Conservation (phyloP, 176 grass and related monocot genomes). For the Aegilops longissima region DNA sequence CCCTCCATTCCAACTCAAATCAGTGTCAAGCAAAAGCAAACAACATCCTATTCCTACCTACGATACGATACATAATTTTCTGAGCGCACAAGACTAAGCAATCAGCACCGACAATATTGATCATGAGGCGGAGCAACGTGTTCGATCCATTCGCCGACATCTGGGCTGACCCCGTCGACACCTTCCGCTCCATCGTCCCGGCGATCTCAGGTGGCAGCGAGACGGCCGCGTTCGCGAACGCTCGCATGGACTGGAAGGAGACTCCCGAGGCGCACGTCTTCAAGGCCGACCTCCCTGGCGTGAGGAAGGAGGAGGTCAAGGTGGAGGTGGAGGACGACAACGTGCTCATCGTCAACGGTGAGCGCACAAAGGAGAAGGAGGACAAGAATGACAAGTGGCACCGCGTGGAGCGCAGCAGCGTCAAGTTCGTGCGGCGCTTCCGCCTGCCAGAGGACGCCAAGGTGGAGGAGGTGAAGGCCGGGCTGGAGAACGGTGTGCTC, state of each 20-base stretch:
- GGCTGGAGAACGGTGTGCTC: conserved; percentile 35
- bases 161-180: neutral
- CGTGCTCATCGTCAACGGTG: conserved; percentile 34
- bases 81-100: too few relatives aligned
- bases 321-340: conserved; percentile 46
- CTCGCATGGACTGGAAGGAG: conserved; percentile 45
- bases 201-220: neutral
- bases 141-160: conserved; percentile 44
- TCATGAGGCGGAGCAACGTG: conserved; percentile 42
- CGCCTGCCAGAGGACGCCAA: conserved; percentile 34
- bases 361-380: conserved; percentile 38
- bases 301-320: conserved; percentile 46
- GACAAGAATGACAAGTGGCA: conserved; percentile 49
- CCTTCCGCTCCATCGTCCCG: too few relatives aligned
- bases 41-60: too few relatives aligned
- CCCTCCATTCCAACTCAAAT: too few relatives aligned
- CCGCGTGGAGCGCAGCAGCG: conserved; percentile 42
- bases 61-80: too few relatives aligned
- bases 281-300: conserved; percentile 41
- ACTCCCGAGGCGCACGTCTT: conserved; percentile 32
- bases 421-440: conserved; percentile 22
- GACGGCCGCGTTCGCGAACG: conserved; percentile 2
- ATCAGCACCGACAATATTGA: neutral
- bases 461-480: conserved; percentile 40
- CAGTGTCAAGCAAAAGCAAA: too few relatives aligned